phyloP scores from a whole-genome alignment of 2,329 filamentous ascomycete species.

The Dryadomyces quercivorus region DNA sequence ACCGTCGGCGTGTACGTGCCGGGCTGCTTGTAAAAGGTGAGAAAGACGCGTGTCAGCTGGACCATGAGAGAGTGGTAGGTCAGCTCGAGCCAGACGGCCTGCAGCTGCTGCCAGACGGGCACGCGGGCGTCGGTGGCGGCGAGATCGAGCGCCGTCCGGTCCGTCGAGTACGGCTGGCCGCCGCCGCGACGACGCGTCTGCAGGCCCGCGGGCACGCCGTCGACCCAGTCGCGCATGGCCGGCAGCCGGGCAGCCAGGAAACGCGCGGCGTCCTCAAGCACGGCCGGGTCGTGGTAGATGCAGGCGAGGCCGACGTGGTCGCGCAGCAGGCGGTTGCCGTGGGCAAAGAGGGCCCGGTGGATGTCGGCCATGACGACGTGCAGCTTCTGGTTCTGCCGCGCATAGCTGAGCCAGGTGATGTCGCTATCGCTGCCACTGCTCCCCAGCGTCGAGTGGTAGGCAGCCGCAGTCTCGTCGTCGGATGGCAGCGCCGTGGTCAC shows the following conservation, averaged over 20 bases:
- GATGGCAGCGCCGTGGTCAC: slow-evolving; percentile 23
- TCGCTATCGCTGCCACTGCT: slow-evolving; percentile 12
- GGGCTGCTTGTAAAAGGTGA: slow-evolving; percentile 15
- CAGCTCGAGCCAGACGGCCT: slow-evolving; percentile 21
- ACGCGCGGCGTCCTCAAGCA: slow-evolving; percentile 12
- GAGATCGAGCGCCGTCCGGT: slow-evolving; percentile 15
- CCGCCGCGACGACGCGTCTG: slow-evolving; percentile 1
- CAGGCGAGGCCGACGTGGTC: slow-evolving; percentile 9
- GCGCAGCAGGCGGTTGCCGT: slow-evolving; percentile 11
- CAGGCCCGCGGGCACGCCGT: background rate
- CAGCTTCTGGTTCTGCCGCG: slow-evolving; percentile 22
- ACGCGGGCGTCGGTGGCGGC: slow-evolving; percentile 14
- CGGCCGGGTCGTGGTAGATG: slow-evolving; percentile 17
- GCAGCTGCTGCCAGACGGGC: slow-evolving; percentile 13
- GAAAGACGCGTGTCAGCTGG: slow-evolving; percentile 19
- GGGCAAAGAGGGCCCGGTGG: slow-evolving; percentile 20
- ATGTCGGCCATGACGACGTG: slow-evolving; percentile 20
- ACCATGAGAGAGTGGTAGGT: slow-evolving; percentile 18
- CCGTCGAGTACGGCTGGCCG: slow-evolving; percentile 17
- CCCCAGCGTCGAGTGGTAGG: slow-evolving; percentile 11
- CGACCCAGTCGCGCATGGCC: slow-evolving; percentile 1
- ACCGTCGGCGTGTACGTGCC: slow-evolving; percentile 8
- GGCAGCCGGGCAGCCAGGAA: background rate
- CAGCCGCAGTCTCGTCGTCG: slow-evolving; percentile 15
- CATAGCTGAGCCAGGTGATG: slow-evolving; percentile 26